Percentiles rank a stretch among this genome's conserved stretches.
Evolutionary conservation across 2,329 filamentous ascomycete species (phyloP).

Genomic region (Ceratocystis cubensis): DNA sequence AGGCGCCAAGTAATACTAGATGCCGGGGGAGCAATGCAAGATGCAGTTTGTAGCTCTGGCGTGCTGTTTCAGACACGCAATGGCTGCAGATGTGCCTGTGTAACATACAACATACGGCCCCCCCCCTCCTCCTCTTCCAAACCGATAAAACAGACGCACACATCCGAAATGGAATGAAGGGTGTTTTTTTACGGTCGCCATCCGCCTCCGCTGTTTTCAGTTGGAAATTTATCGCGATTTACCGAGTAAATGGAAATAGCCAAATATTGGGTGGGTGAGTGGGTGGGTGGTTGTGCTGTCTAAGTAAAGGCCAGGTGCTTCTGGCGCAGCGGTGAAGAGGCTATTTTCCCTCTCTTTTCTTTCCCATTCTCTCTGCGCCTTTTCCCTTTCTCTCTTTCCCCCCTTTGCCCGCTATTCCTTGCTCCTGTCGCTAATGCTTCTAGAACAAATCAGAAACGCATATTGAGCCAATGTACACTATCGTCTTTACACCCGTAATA

Average conservation of each 20-base stretch:
- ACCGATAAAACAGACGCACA: slow-evolving; percentile 1
- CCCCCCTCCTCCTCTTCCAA: neutral
- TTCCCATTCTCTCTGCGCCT: too few species aligned
- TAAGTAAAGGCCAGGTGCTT: too few species aligned
- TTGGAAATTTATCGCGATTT: neutral
- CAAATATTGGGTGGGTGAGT: neutral
- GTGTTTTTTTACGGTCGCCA: neutral
- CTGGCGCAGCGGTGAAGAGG: too few species aligned
- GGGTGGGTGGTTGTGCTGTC: neutral
- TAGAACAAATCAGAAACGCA: neutral
- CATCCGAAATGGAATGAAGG: slow-evolving; percentile 8
- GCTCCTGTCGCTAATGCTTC: neutral
- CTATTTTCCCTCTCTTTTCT: too few species aligned
- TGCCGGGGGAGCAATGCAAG: neutral
- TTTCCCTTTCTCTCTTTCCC: neutral
- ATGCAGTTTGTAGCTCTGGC: neutral
- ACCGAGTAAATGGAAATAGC: neutral
- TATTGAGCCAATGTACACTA: neutral
- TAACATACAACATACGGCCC: neutral
- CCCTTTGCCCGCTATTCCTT: neutral
- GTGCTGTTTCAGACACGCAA: slow-evolving; percentile 1
- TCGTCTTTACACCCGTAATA: neutral
- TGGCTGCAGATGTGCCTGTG: neutral
- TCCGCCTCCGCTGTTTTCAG: neutral
- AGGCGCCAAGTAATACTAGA: neutral